Evolutionary conservation across 371 early-diverging fungal species (phyloP), one percentile per base, ranked within the genome.

Genomic region (Lichtheimia hyalospora): DNA sequence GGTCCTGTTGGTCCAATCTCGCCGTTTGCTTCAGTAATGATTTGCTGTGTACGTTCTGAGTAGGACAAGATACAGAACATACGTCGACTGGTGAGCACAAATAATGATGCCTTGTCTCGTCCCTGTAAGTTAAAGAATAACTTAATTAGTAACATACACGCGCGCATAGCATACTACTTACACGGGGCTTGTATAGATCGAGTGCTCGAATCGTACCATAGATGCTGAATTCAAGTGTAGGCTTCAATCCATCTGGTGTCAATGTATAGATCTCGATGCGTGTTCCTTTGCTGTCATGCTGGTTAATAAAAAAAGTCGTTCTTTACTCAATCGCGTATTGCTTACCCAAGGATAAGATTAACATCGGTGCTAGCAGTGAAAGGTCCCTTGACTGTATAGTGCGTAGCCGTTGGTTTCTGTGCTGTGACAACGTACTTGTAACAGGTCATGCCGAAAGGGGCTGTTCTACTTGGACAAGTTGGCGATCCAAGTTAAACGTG

Each of bases 311-410:
- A n/a, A 39, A 7, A 14, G 42, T 3, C 5, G 55, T 41, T 40
- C 16, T 46, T 46, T 46, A 18, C 46, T 21, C 5, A n/a, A 18
- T 46, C 18, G n/a, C 21, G 18, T 46, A 18, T 46, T 13, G 39
- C 66, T 60, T 84, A 90, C 92, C 88, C 81, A 50, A 92, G 69
- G 52, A 92, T 77, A 62, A 91, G 72, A 64, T 91, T 90, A 24
- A 75, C 72, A 52, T 87, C 88, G 39, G 74, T 58, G 27, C 85
- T 83, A 21, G 82, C 79, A 20, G 88, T 90, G 63, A 91, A 89
- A 18, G 75, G 73, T 16, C 87, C 89, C 57, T 82, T 84, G 41
- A 86, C 77, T 28, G 88, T 79, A 46, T 74, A 77, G 39, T 81
- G 76, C 0, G 75, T 75, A 14, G 81, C 72, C 23, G 81, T 81